Evolutionary conservation across 371 early-diverging fungal species (phyloP).

Genomic region (Homolaphlyctis polyrhiza): DNA sequence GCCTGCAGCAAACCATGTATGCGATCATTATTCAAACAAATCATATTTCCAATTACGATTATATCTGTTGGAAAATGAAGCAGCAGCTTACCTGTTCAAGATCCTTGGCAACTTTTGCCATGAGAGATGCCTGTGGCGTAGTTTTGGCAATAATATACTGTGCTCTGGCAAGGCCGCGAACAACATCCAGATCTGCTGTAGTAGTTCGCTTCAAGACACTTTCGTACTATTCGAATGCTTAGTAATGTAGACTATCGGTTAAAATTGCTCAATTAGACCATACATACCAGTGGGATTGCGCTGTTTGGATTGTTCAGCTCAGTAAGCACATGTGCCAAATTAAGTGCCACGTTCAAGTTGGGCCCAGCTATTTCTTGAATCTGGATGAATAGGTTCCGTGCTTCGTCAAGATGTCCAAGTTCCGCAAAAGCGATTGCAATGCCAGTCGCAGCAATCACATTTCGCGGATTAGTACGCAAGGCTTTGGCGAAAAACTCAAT

Average conservation of each 20-base stretch:
- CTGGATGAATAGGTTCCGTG: conserved; percentile 70
- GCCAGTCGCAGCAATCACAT: conserved; percentile 40
- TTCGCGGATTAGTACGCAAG: conserved; percentile 63
- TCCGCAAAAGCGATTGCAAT: conserved; percentile 70
- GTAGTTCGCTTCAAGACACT: conserved; percentile 45
- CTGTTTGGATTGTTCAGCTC: conserved; percentile 66
- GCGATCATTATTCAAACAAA: not conserved
- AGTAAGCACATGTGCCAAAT: conserved; percentile 72
- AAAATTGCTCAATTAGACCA: not conserved
- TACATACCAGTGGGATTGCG: conserved; percentile 53
- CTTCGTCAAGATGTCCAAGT: conserved; percentile 59
- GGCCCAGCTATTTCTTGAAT: conserved; percentile 45
- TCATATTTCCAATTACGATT: too few species aligned
- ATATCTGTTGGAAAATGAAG: not conserved
- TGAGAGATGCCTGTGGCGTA: conserved; percentile 49
- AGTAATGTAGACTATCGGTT: not conserved
- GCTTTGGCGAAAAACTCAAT: conserved; percentile 79
- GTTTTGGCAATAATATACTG: conserved; percentile 73
- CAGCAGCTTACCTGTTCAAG: conserved; percentile 25
- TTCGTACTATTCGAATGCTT: conserved; percentile 49
- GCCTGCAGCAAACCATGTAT: conserved; percentile 17
- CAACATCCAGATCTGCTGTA: conserved; percentile 41
- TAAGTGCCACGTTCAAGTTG: conserved; percentile 61
- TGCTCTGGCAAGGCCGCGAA: conserved; percentile 72
- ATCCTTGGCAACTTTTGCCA: not conserved